These are phyloP conservation scores for Umbelopsis sp. DNA, from an alignment of 192 early-diverging fungal genomes.

Conservation along the genomic window DNA sequence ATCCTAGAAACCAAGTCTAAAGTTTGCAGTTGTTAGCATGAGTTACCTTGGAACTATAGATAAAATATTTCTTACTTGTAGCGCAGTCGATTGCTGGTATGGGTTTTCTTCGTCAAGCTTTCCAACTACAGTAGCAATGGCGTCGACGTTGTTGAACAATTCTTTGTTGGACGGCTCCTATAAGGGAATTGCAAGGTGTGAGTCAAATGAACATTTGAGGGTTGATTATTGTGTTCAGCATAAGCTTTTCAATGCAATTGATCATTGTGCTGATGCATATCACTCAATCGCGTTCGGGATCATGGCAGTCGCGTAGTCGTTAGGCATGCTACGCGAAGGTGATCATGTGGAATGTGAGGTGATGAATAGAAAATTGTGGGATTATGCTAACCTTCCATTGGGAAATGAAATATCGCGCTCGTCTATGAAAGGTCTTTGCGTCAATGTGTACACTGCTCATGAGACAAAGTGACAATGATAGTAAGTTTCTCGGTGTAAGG, in stretches of 20 bases:
- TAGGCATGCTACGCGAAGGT: not conserved
- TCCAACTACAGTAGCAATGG: constrained; percentile 67
- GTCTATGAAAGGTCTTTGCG: constrained; percentile 47
- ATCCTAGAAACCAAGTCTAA: constrained; percentile 91
- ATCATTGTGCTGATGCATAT: not conserved
- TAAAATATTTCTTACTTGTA: constrained; percentile 52
- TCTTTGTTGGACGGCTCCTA: constrained; percentile 38
- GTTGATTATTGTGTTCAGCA: not conserved
- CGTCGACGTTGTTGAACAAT: constrained; percentile 57
- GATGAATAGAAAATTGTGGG: not conserved
- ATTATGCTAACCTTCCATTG: constrained; percentile 45
- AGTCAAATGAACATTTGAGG: not conserved
- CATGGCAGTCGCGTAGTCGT: not conserved
- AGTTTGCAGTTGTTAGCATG: not conserved
- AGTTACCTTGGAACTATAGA: not conserved
- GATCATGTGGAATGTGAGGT: not conserved
- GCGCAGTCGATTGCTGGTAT: constrained; percentile 72
- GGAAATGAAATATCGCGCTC: constrained; percentile 37
- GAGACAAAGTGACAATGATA: not conserved
- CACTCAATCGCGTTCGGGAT: not conserved
- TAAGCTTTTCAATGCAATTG: not conserved
- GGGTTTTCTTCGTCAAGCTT: constrained; percentile 67
- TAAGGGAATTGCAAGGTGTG: not conserved
- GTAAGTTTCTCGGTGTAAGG: not conserved
- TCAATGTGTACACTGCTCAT: constrained; percentile 38